These are phyloP conservation scores for Penicillium brasilianum DNA, from an alignment of 2,329 filamentous ascomycete species.

Conservation along the genomic window DNA sequence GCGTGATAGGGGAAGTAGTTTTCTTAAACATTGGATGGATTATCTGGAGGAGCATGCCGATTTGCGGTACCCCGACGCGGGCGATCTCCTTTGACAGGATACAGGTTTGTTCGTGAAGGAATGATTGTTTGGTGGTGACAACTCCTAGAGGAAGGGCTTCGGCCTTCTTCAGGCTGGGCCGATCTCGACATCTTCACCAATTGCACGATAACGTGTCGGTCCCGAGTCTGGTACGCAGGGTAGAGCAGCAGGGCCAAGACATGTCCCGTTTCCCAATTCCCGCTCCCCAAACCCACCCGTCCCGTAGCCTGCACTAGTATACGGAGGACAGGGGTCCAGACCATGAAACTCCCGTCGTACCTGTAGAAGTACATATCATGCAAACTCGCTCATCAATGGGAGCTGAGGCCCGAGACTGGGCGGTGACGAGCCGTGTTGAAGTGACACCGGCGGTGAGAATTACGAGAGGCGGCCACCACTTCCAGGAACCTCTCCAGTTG, in stretches of 20 bases:
- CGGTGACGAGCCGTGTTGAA: conserved; percentile 10
- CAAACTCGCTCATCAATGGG: not conserved
- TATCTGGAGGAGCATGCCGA: conserved; percentile 90
- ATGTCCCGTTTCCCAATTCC: not conserved
- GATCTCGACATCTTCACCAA: not conserved
- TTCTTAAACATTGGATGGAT: conserved; percentile 88
- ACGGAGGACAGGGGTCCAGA: no score
- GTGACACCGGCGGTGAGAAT: conserved; percentile 14
- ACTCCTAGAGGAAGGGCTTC: no score
- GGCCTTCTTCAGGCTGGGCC: not conserved
- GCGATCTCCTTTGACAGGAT: conserved; percentile 44
- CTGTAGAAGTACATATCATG: not conserved
- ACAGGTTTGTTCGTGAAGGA: no score
- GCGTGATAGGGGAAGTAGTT: conserved; percentile 72
- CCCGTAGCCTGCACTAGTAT: not conserved
- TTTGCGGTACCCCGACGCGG: conserved; percentile 78
- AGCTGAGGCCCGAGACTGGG: conserved; percentile 9
- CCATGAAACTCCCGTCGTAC: no score
- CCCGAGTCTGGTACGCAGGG: not conserved
- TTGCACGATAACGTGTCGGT: not conserved
- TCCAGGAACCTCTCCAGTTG: not conserved
- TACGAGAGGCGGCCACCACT: not conserved
- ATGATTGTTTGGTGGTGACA: no score
- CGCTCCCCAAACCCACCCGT: not conserved
- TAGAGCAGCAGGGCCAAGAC: not conserved